These are phyloP conservation scores for Houttuynia cordata DNA, from an alignment of 164 flowering plant genomes.

Conservation along the genomic window DNA sequence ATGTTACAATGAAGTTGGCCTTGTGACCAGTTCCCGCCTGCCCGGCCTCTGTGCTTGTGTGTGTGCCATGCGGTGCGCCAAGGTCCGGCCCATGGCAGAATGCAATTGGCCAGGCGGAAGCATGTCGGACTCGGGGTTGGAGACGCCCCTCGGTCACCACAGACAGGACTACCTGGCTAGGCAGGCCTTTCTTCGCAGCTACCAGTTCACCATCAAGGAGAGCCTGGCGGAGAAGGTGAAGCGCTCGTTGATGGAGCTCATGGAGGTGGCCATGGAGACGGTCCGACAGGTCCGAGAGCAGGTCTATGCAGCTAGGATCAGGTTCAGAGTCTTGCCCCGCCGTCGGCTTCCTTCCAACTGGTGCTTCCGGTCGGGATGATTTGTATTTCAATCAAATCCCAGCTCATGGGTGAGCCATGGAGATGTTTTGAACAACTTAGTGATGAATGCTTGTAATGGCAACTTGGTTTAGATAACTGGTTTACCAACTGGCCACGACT, in stretches of 20 bases:
- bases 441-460: too few species aligned
- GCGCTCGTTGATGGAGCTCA: conserved; percentile 14
- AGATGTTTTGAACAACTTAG: too few species aligned
- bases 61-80: conserved; percentile 10
- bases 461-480: too few species aligned
- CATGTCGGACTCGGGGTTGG: not conserved
- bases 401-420: too few species aligned
- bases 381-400: not conserved
- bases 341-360: not conserved
- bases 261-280: conserved; percentile 3
- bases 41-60: not conserved
- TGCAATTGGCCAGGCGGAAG: conserved; percentile 3
- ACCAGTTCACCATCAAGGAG: conserved; percentile 15
- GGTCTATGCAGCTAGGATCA: not conserved
- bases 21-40: not conserved
- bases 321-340: not conserved
- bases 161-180: conserved; percentile 17
- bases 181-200: conserved; percentile 27
- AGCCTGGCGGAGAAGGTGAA: conserved; percentile 16
- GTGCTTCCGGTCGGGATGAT: not conserved
- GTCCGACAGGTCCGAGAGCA: not conserved
- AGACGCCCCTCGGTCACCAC: not conserved
- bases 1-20: not conserved
- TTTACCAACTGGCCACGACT: too few species aligned
- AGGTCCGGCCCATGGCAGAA: conserved; percentile 12